Evolutionary conservation across 352 stramenopile genomes (phyloP), one percentile per base, ranked within the genome.

Genomic region (Phytopythium sindhum): DNA sequence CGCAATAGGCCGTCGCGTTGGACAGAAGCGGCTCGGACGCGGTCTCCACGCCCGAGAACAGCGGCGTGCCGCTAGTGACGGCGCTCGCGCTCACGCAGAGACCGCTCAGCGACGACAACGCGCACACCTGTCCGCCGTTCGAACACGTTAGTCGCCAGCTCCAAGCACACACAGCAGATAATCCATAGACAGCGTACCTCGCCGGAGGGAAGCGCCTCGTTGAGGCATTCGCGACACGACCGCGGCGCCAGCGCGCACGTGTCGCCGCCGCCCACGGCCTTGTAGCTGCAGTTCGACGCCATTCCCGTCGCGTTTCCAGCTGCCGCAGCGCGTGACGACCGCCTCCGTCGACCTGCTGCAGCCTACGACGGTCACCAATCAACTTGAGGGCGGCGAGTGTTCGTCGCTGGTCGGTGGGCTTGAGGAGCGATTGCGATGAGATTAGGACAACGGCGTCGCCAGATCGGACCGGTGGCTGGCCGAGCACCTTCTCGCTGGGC

Each of bases 1-100:
- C 69, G 63, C 72, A 82, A 67, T 82, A 82, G 11, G 65, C 60
- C 60, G 70, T 72, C 33, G 65, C 72, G 60, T 44, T 58, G 2
- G 72, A 69, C 37, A 63, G 65, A 28, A 70, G 72, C 19, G 55
- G 35, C 41, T 48, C n/a, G 12, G 37, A 42, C 24, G 55, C 55
- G 8, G 55, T 41, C n/a, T n/a, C 4, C 3, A 61, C 37, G 12
- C 55, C 55, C 41, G 39, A 53, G 55, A 41, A 53, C 8, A 41
- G 17, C 37, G 55, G 28, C 24, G 29, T n/a, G 37, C 39, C 41
- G 37, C 42, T 61, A 11, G 55, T 29, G 12, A 61, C 12, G 14
- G 55, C 37, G 26, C 24, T 42, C 24, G 55, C 55, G 24, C 14
- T 19, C 23, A 51, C 21, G 28, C 55, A 61, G 14, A 61, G 39